Conservation (phyloP, 495 filamentous ascomycete species). For the Sporormia fimetaria region DNA sequence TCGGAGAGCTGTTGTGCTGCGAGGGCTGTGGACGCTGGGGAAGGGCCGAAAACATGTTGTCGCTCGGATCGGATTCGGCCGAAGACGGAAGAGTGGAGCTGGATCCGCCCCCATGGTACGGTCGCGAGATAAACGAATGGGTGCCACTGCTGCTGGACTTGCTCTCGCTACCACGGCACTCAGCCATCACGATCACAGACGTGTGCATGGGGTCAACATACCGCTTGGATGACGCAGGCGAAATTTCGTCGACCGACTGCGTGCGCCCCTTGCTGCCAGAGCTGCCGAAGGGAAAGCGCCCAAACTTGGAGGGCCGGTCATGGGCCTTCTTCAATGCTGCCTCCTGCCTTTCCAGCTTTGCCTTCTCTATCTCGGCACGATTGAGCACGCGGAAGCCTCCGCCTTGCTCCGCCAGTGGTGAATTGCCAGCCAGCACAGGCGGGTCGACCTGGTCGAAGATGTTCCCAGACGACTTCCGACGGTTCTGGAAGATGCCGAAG, state of each 20-base stretch:
- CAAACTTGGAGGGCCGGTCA: conserved; percentile 11
- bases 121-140: conserved; percentile 10
- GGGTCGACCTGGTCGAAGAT: conserved; percentile 20
- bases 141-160: conserved; percentile 23
- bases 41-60: conserved; percentile 18
- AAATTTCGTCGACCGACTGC: conserved; percentile 23
- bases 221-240: conserved; percentile 17
- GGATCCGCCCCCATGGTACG: conserved; percentile 18
- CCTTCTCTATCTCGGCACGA: conserved; percentile 5
- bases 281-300: conserved; percentile 12
- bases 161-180: conserved; percentile 17
- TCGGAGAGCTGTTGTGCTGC: conserved; percentile 10
- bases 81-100: conserved; percentile 24
- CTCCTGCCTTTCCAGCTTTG: conserved; percentile 11
- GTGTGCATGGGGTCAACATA: conserved; percentile 8
- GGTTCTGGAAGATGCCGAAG: conserved; percentile 15
- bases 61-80: conserved; percentile 15
- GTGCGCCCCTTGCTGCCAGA: conserved; percentile 16
- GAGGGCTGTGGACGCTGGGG: conserved; percentile 8
- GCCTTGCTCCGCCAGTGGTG: neutral
- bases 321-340: conserved; percentile 1
- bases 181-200: conserved; percentile 5
- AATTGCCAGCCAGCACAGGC: neutral
- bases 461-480: conserved; percentile 28
- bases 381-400: conserved; percentile 12